Evolutionary conservation across 148 eudicot species (phyloP).

Genomic region (Vaccinium myrtillus): DNA sequence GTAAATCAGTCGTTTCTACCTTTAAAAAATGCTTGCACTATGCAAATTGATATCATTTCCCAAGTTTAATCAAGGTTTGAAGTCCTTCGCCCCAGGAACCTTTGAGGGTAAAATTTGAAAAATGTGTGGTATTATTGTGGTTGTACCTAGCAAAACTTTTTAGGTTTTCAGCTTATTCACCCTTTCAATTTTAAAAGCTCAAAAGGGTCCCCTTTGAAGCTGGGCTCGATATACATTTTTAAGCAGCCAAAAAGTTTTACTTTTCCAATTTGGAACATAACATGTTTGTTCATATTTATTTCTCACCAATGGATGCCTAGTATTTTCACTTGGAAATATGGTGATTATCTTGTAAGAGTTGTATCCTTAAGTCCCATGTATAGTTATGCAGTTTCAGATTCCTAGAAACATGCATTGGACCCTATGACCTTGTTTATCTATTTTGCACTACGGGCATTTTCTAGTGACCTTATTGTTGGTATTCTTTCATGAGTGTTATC

Average conservation of each 20-base stretch:
- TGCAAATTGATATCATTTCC: neutral
- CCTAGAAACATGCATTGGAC: neutral
- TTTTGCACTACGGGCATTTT: too few species aligned
- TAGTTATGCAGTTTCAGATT: too few species aligned
- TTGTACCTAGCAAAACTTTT: neutral
- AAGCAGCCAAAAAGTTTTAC: neutral
- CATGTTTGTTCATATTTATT: too few species aligned
- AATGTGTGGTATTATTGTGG: neutral
- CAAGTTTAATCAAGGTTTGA: neutral
- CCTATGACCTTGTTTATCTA: neutral
- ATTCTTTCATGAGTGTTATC: too few species aligned
- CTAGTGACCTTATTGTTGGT: too few species aligned
- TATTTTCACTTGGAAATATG: neutral
- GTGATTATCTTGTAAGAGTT: neutral
- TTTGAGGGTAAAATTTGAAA: too few species aligned
- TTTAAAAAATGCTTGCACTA: neutral
- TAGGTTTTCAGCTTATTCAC: neutral
- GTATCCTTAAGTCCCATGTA: neutral
- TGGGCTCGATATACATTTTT: neutral
- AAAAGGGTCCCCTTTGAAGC: neutral
- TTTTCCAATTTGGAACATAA: too few species aligned
- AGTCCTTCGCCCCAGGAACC: too few species aligned
- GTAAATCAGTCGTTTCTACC: neutral
- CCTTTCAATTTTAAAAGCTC: neutral
- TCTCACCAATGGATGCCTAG: neutral